Conservation (phyloP, 2,329 filamentous ascomycete genomes). For the Fusarium floridanum region DNA sequence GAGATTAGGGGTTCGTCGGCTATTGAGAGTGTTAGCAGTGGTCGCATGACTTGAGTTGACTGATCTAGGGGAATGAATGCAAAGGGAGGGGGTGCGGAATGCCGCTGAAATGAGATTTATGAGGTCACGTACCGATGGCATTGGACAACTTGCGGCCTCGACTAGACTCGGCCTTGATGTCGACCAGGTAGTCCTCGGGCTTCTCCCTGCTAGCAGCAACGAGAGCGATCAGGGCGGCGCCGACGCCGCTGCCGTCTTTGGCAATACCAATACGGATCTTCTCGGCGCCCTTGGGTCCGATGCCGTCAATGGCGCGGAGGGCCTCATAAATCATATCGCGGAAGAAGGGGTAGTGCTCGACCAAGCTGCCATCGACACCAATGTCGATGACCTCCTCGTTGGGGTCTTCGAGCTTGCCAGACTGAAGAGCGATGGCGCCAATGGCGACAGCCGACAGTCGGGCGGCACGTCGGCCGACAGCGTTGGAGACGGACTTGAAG, state of each 20-base stretch:
- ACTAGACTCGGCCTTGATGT: constrained; percentile 56
- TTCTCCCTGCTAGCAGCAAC: constrained; percentile 80
- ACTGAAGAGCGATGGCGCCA: constrained; percentile 84
- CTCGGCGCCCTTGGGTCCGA: constrained; percentile 83
- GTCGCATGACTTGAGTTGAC: not conserved
- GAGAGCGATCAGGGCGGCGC: constrained; percentile 92
- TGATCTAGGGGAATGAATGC: not conserved
- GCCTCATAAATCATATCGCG: constrained; percentile 89
- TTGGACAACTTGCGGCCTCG: constrained; percentile 50
- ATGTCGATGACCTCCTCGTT: constrained; percentile 84
- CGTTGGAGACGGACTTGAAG: constrained; percentile 84
- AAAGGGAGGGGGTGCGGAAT: constrained; percentile 4
- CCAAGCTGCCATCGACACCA: constrained; percentile 92
- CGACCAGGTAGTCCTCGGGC: constrained; percentile 58
- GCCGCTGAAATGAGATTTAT: not conserved
- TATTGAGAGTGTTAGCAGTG: constrained; percentile 41
- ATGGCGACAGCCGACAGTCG: constrained; percentile 90
- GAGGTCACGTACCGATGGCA: constrained; percentile 47
- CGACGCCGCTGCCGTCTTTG: constrained; percentile 88
- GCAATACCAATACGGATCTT: constrained; percentile 94
- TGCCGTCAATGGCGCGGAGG: constrained; percentile 79
- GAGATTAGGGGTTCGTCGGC: constrained; percentile 50
- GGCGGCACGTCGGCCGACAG: constrained; percentile 89
- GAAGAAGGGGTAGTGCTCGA: constrained; percentile 96
- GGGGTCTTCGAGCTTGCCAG: constrained; percentile 74